Percentiles rank a stretch among this genome's conserved stretches.
Conservation (phyloP, 345 rosid species). For the Fremontodendron californicum region DNA sequence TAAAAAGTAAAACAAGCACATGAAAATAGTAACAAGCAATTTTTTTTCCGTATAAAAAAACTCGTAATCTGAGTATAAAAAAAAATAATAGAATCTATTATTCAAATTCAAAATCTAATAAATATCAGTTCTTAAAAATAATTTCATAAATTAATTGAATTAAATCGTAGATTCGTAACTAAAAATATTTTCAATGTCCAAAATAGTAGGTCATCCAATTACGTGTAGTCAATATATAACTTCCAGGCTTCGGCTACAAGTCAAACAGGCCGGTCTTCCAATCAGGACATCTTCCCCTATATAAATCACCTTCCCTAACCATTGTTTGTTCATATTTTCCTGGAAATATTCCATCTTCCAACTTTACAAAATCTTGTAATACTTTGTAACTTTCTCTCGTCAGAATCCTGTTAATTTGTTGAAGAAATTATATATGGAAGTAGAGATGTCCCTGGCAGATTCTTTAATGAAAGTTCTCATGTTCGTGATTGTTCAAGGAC, state of each 20-base stretch:
- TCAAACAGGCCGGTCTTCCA: not conserved
- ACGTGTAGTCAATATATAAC: not conserved
- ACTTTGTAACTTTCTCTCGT: not conserved
- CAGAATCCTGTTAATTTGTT: not conserved
- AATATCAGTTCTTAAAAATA: no score
- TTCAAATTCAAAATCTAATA: no score
- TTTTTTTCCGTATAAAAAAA: no score
- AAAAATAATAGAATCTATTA: no score
- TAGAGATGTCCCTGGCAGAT: conserved; percentile 17
- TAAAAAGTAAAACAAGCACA: not conserved
- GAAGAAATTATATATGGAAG: conserved; percentile 5
- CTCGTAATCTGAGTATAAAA: no score
- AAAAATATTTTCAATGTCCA: no score
- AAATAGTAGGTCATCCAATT: not conserved
- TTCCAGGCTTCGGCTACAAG: not conserved
- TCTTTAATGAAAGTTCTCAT: conserved; percentile 30
- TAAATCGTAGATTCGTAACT: no score
- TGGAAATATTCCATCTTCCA: not conserved
- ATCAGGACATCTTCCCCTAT: not conserved
- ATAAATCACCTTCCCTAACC: not conserved
- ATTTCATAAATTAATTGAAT: no score
- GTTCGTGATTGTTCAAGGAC: conserved; percentile 45
- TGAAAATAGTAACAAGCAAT: not conserved
- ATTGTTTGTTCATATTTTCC: not conserved
- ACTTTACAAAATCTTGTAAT: no score